Evolutionary conservation across 257 asterid species (phyloP).

Genomic region (Petrea volubilis): DNA sequence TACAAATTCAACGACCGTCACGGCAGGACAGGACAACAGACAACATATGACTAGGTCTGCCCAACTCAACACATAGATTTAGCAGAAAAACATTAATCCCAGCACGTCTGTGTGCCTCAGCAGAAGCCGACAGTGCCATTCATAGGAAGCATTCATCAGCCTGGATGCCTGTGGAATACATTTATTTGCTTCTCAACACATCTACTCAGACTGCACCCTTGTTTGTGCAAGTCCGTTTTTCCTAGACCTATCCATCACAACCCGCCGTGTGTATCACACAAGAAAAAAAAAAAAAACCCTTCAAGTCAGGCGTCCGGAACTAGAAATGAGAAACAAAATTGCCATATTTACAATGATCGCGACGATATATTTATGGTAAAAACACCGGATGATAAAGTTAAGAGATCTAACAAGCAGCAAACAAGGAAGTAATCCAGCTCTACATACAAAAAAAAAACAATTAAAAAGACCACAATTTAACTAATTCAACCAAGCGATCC

Average conservation of each 20-base stretch:
- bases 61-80: background rate
- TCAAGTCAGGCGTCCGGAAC: background rate
- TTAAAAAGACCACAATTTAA: conserved; percentile 3
- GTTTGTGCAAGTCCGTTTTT: background rate
- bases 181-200: background rate
- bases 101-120: background rate
- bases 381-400: background rate
- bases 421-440: conserved; percentile 8
- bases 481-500: conserved; percentile 25
- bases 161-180: background rate
- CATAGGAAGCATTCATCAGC: conserved; percentile 2
- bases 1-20: too few species aligned
- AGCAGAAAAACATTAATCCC: background rate
- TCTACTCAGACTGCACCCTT: background rate
- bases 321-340: background rate
- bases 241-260: conserved; percentile 6
- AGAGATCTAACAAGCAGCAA: conserved; percentile 8
- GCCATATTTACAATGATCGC: background rate
- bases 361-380: background rate
- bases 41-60: background rate
- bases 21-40: too few species aligned
- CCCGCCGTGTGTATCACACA: background rate
- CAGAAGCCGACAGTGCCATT: background rate
- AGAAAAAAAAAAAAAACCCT: background rate
- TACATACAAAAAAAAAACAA: background rate